Percentiles rank a stretch among this genome's conserved stretches.
phyloP scores from a whole-genome alignment of 2,329 filamentous ascomycete species.

The Bertia moriformis region DNA sequence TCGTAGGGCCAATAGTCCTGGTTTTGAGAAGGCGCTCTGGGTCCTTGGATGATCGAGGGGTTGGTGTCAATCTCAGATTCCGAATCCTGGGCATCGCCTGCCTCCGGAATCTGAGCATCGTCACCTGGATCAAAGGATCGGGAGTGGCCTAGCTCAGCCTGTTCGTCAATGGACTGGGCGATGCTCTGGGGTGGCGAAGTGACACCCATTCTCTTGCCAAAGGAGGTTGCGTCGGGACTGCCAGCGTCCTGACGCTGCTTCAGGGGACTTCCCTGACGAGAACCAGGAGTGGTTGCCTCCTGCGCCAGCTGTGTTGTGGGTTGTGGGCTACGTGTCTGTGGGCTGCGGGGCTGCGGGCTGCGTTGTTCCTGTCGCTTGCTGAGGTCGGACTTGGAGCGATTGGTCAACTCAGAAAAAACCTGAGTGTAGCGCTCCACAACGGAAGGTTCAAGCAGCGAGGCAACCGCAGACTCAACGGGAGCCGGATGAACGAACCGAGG shows the following conservation, averaged over 20 bases:
- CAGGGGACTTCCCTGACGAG: not conserved
- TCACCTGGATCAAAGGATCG: too few relatives aligned
- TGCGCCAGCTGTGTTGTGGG: too few relatives aligned
- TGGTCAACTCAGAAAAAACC: not conserved
- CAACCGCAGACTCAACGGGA: not conserved
- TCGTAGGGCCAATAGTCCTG: slow-evolving; percentile 1
- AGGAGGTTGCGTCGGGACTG: not conserved
- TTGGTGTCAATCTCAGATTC: slow-evolving; percentile 45
- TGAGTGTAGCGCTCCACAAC: not conserved
- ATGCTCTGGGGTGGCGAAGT: not conserved
- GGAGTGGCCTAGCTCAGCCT: not conserved
- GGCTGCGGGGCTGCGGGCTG: not conserved
- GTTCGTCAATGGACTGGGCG: not conserved
- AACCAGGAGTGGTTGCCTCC: not conserved
- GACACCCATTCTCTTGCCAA: not conserved
- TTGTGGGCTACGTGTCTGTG: too few relatives aligned
- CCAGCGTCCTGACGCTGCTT: not conserved
- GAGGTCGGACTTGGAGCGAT: not conserved
- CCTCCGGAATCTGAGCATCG: not conserved
- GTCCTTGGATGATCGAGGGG: slow-evolving; percentile 51
- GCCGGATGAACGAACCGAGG: not conserved
- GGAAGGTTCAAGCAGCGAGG: not conserved
- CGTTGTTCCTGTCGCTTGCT: not conserved
- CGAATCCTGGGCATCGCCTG: slow-evolving; percentile 3
- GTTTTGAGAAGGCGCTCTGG: slow-evolving; percentile 21